These are phyloP conservation scores for Penicillium psychrosexuale DNA, from an alignment of 2,329 filamentous ascomycete genomes.

Conservation along the genomic window DNA sequence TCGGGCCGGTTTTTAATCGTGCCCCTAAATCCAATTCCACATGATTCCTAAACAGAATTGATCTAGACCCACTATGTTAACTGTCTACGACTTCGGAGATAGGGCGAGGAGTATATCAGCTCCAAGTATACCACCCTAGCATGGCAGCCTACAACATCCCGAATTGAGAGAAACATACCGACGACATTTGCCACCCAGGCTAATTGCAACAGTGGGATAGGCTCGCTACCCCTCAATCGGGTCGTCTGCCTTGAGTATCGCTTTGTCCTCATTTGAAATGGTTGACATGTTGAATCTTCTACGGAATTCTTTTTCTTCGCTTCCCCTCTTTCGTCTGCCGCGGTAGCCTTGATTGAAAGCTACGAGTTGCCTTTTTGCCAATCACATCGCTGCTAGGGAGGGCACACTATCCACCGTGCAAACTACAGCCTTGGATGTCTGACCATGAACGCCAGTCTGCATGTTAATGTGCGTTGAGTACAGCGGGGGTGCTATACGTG, in stretches of 20 bases:
- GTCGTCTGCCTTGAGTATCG: background rate
- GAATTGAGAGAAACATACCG: background rate
- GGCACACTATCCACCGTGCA: background rate
- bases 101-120: background rate
- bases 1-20: background rate
- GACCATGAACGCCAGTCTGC: background rate
- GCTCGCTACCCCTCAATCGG: background rate
- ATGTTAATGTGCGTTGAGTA: background rate
- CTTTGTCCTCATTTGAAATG: background rate
- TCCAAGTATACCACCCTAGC: background rate
- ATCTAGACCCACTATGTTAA: background rate
- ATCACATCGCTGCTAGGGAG: background rate
- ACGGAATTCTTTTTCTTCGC: too few relatives aligned
- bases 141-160: background rate
- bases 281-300: background rate
- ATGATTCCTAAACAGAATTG: background rate
- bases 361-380: background rate
- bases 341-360: background rate
- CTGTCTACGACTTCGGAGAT: background rate
- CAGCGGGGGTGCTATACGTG: background rate
- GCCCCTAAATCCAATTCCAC: background rate
- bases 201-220: background rate
- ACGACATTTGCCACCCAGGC: background rate
- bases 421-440: background rate
- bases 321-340: background rate